Evolutionary conservation across 176 grass and related monocot species (phyloP).

Genomic region (Themeda triandra): DNA sequence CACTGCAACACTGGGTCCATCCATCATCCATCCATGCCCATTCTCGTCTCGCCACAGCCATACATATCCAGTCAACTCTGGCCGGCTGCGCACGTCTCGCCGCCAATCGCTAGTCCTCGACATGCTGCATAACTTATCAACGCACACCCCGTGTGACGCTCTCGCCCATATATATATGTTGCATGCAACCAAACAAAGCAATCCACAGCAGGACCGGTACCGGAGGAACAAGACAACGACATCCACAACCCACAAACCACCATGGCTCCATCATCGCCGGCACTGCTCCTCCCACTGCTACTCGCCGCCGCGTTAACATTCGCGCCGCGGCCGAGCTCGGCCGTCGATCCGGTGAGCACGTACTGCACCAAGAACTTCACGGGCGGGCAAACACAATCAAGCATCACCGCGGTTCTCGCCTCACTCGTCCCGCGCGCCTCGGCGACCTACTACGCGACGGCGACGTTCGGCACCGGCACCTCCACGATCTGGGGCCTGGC

Average conservation of each 20-base stretch:
- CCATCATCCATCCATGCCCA: neutral
- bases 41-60: neutral
- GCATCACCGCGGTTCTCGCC: slow-evolving; percentile 51
- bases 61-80: neutral
- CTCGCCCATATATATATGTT: neutral
- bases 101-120: neutral
- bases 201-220: neutral
- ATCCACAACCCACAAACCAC: too few relatives aligned
- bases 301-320: neutral
- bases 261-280: neutral
- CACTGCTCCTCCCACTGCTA: neutral
- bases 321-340: neutral
- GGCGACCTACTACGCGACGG: slow-evolving; percentile 39
- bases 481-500: slow-evolving; percentile 58
- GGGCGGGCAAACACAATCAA: slow-evolving; percentile 19
- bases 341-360: slow-evolving; percentile 44
- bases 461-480: slow-evolving; percentile 7
- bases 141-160: too few relatives aligned
- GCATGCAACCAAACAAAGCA: neutral
- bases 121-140: too few relatives aligned
- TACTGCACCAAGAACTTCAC: slow-evolving; percentile 46
- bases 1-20: neutral
- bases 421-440: slow-evolving; percentile 47
- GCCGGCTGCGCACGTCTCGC: neutral
- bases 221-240: neutral